Evolutionary conservation across 176 grass and related monocot genomes (phyloP), one percentile per base, ranked within the genome.

Genomic region (Bonia amplexicaulis): DNA sequence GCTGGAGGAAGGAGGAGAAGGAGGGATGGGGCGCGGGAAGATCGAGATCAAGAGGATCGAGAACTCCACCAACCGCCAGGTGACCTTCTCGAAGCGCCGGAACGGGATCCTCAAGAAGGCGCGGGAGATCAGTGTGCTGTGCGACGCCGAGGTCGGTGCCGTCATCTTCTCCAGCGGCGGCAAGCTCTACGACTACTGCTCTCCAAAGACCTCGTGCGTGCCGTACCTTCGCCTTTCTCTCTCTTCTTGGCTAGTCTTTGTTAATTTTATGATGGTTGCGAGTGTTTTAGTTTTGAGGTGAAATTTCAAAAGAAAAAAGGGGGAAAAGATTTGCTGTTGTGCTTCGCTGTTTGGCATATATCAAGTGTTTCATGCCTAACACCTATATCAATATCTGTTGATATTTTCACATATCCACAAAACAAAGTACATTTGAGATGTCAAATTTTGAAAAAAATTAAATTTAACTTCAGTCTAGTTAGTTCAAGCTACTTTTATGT

Each of bases 41-140:
- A 98, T 98, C 53, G 93, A 98, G 96, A 95, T 98, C 66, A 98
- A 92, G 93, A 90, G 96, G 83, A 98, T 98, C 86, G 96, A 98
- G 93, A 98, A 95, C 93, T 85, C 93, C 16, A 93, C 89, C 48
- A 98, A 98, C 77, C 85, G 96, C 13, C 93, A 95, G 69, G 93
- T 98, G 27, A 98, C 96, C 71, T 95, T 98, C 91, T 87, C 91
- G 76, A 98, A 98, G 93, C 86, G 96, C 49, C 84, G 93, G 11
- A 89, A 88, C 47, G 96, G 96, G 73, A 80, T 98, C 26, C 74
- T 98, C 80, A 98, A 98, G 91, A 98, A 98, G 89, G 96, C 96
- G 3, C 66, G 89, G 23, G 96, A 98, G 91, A 98, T 98, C 81
- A 88, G 96, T 85, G 90, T 98, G 51, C 93, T 98, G 40, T 98